Conservation (phyloP, 148 eudicot genomes). For the Suaeda aralocaspica region DNA sequence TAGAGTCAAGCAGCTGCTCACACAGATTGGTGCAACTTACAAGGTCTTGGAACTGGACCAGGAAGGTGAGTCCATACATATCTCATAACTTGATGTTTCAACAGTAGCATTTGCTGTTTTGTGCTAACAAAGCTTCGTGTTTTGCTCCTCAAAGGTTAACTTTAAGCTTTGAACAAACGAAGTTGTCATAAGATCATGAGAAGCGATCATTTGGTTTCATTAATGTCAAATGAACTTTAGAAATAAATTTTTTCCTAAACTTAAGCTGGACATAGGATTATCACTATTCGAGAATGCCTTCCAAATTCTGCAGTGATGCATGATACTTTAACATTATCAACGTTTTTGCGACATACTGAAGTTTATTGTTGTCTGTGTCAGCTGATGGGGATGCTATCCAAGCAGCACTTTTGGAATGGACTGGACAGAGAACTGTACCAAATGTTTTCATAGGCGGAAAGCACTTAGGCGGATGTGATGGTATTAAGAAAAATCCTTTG, state of each 20-base stretch:
- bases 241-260: too few relatives aligned
- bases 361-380: constrained; percentile 10
- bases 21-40: constrained; percentile 51
- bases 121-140: too few relatives aligned
- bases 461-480: constrained; percentile 67
- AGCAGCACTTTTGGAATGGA: constrained; percentile 64
- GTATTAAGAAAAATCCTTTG: constrained; percentile 20
- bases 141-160: neutral
- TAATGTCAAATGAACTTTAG: neutral
- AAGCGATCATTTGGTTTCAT: neutral
- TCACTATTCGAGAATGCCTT: too few relatives aligned
- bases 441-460: constrained; percentile 79
- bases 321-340: too few relatives aligned
- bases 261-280: too few relatives aligned
- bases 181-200: neutral
- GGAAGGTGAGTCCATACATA: constrained; percentile 49
- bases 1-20: constrained; percentile 56
- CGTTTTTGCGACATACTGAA: neutral
- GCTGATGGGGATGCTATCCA: constrained; percentile 73
- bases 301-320: too few relatives aligned
- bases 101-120: too few relatives aligned
- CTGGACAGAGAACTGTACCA: constrained; percentile 80
- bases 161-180: neutral
- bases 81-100: too few relatives aligned
- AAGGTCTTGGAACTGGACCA: constrained; percentile 60